These are phyloP conservation scores for Gypsophila paniculata DNA, from an alignment of 179 eudicot genomes.

Conservation along the genomic window DNA sequence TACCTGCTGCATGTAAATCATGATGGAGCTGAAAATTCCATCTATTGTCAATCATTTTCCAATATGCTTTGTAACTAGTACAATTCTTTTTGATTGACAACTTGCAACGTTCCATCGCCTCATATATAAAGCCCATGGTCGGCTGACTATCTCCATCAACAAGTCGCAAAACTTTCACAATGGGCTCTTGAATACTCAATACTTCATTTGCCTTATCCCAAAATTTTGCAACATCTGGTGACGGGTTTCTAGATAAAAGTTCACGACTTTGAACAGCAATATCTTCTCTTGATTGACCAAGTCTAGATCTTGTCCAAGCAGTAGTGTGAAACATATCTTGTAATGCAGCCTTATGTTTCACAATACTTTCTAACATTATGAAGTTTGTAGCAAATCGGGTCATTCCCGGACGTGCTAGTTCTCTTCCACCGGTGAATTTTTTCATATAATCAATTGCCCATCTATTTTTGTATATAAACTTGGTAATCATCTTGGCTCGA, in stretches of 20 bases:
- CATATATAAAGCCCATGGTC: background rate
- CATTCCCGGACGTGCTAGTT: background rate
- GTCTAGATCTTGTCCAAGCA: background rate
- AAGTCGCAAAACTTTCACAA: background rate
- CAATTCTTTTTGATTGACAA: background rate
- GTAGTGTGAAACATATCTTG: background rate
- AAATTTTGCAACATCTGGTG: background rate
- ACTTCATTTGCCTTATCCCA: background rate
- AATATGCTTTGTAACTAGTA: background rate
- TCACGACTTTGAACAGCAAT: background rate
- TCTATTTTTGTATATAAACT: background rate
- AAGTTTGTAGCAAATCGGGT: slow-evolving; percentile 17
- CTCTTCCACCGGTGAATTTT: background rate
- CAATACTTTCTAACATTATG: slow-evolving; percentile 5
- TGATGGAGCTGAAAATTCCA: slow-evolving; percentile 13
- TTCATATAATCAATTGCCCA: slow-evolving; percentile 9
- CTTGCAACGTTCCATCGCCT: slow-evolving; percentile 18
- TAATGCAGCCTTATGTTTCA: background rate
- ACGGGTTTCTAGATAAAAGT: background rate
- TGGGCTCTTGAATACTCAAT: background rate
- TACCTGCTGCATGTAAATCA: slow-evolving; percentile 3
- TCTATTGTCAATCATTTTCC: slow-evolving; percentile 8
- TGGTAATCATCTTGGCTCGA: background rate
- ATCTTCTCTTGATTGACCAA: background rate
- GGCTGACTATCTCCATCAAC: slow-evolving; percentile 7